Conservation (phyloP, 352 stramenopile species). For the Pythium oligandrum region DNA sequence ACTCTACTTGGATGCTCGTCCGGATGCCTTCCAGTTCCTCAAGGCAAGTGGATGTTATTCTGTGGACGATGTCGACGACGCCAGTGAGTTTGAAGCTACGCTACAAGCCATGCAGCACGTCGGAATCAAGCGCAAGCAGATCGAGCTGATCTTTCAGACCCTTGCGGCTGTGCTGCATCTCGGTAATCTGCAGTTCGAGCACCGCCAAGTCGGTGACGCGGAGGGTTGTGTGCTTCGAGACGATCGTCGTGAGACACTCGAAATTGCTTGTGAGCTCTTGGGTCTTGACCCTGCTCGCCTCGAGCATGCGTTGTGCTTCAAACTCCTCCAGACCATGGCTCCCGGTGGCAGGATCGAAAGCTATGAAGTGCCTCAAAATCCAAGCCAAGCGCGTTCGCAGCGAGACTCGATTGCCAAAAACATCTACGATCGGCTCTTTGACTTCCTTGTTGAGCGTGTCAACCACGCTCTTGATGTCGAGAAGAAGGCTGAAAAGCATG, state of each 20-base stretch:
- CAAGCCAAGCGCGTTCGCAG: conserved; percentile 85
- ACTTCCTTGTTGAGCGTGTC: conserved; percentile 94
- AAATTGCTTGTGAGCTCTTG: conserved; percentile 61
- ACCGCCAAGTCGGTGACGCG: conserved; percentile 55
- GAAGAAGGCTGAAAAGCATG: conserved; percentile 75
- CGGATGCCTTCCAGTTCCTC: conserved; percentile 86
- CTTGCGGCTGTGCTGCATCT: conserved; percentile 76
- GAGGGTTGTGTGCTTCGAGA: conserved; percentile 59
- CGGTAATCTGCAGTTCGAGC: conserved; percentile 71
- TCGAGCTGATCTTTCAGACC: conserved; percentile 84
- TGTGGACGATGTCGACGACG: conserved; percentile 91
- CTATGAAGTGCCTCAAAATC: conserved; percentile 85
- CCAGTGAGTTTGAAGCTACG: conserved; percentile 83
- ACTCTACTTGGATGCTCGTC: conserved; percentile 52
- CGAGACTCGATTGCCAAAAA: conserved; percentile 96
- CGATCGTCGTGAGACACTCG: conserved; percentile 34
- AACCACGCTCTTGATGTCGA: conserved; percentile 85
- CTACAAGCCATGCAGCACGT: conserved; percentile 87
- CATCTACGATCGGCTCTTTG: conserved; percentile 95
- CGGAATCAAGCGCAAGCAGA: conserved; percentile 86
- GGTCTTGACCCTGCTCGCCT: conserved; percentile 57
- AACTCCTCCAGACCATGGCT: conserved; percentile 84
- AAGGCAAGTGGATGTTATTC: conserved; percentile 84
- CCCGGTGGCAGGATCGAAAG: conserved; percentile 78
- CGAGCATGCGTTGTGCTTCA: conserved; percentile 78